Percentiles rank a stretch among this genome's conserved stretches.
Evolutionary conservation across 2,329 filamentous ascomycete genomes (phyloP).

Genomic region (Achaetomium macrosporum): DNA sequence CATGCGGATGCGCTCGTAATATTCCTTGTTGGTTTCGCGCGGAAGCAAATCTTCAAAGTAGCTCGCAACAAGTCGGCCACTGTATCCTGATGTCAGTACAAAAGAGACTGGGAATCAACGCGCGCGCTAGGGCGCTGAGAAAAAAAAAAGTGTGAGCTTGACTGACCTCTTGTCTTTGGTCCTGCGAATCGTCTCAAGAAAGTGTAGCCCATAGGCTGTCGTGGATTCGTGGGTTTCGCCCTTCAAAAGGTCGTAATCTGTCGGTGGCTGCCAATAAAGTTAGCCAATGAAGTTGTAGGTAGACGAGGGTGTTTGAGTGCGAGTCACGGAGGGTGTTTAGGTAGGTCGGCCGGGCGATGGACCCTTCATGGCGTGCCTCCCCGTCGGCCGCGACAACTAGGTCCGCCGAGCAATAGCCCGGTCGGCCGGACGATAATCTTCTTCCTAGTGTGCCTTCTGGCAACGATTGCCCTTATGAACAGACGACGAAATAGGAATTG

Average conservation of each 20-base stretch:
- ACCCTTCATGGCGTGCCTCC: too few species aligned
- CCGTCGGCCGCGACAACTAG: too few species aligned
- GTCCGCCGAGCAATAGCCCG: too few species aligned
- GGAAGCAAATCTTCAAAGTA: conserved; percentile 70
- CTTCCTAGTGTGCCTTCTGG: too few species aligned
- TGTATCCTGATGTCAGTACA: conserved; percentile 30
- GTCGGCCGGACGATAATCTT: too few species aligned
- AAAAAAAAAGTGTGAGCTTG: too few species aligned
- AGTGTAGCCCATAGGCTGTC: conserved; percentile 63
- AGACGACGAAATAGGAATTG: too few species aligned
- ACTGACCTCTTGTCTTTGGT: conserved; percentile 74
- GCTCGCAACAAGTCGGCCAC: conserved; percentile 67
- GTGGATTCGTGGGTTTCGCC: conserved; percentile 64
- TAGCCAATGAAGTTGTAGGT: conserved; percentile 1
- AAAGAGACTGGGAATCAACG: background rate
- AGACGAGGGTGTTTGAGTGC: background rate
- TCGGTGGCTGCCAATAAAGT: conserved; percentile 18
- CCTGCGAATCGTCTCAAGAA: conserved; percentile 68
- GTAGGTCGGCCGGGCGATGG: too few species aligned
- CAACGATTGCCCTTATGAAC: too few species aligned
- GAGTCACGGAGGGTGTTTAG: background rate
- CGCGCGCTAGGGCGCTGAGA: background rate
- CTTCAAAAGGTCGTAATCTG: conserved; percentile 44
- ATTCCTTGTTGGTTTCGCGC: conserved; percentile 59
- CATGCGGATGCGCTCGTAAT: conserved; percentile 70